A percentile compares a stretch with the other conserved stretches of the same genome.
phyloP scores from a whole-genome alignment of 371 early-diverging fungal species.

The Circinella minor region DNA sequence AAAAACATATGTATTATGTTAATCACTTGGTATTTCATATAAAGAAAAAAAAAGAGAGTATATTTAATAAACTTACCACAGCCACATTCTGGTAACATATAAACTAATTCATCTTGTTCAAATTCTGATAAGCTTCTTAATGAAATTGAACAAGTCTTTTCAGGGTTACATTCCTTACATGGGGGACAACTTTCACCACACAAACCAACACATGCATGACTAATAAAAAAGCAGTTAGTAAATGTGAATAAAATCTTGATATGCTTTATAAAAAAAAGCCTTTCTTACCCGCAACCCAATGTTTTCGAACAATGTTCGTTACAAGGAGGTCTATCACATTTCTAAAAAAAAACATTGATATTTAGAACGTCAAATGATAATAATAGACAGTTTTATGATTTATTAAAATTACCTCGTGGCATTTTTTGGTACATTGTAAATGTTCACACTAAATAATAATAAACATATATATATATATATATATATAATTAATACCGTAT shows the following conservation, averaged over 20 bases:
- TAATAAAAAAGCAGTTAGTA: constrained; percentile 4
- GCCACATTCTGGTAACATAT: constrained; percentile 53
- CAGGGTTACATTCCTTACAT: constrained; percentile 35
- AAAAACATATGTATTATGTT: too few relatives aligned
- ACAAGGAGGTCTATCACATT: constrained; percentile 54
- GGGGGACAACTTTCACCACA: constrained; percentile 58
- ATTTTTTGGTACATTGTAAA: constrained; percentile 38
- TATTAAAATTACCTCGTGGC: constrained; percentile 32
- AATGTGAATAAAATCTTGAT: background rate
- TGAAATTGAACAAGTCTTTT: constrained; percentile 40
- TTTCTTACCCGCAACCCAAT: constrained; percentile 40
- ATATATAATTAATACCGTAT: background rate
- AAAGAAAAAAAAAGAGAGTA: too few relatives aligned
- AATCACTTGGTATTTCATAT: too few relatives aligned
- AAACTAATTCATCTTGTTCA: constrained; percentile 34
- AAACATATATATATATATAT: background rate
- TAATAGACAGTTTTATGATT: background rate
- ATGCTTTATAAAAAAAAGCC: background rate
- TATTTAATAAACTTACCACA: constrained; percentile 39
- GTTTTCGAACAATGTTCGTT: constrained; percentile 30
- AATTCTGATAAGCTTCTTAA: constrained; percentile 41
- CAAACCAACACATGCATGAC: constrained; percentile 48
- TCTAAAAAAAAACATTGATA: constrained; percentile 18
- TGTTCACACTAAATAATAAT: constrained; percentile 31
- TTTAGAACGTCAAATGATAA: background rate